These are phyloP conservation scores for Petrea volubilis DNA, from an alignment of 257 asterid species.

Conservation along the genomic window DNA sequence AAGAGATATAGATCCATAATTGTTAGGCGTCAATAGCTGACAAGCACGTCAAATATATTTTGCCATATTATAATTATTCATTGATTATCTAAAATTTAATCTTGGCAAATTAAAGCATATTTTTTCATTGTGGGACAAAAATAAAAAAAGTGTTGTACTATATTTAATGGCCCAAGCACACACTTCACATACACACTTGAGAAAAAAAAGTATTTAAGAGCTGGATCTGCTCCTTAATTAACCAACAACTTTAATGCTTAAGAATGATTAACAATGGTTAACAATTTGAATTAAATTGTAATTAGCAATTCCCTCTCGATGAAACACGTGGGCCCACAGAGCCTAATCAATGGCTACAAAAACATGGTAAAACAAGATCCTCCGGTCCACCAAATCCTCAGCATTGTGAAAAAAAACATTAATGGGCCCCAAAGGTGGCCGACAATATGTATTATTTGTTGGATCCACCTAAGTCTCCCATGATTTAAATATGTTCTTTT, in stretches of 20 bases:
- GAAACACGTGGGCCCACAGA: slow-evolving; percentile 28
- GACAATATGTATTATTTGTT: slow-evolving; percentile 19
- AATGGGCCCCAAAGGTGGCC: slow-evolving; percentile 21
- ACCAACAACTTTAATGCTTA: slow-evolving; percentile 22
- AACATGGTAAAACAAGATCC: slow-evolving; percentile 34
- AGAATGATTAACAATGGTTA: slow-evolving; percentile 18
- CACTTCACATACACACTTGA: too few species aligned
- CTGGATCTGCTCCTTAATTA: slow-evolving; percentile 22
- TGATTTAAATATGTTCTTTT: background rate
- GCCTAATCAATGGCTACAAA: slow-evolving; percentile 24
- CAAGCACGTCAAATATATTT: too few species aligned
- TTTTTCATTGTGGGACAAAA: too few species aligned
- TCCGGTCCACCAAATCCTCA: slow-evolving; percentile 39
- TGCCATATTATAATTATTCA: too few species aligned
- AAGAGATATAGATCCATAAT: too few species aligned
- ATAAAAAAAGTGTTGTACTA: too few species aligned
- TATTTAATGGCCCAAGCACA: too few species aligned
- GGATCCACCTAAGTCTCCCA: slow-evolving; percentile 8
- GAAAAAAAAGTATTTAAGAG: background rate
- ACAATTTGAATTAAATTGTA: background rate
- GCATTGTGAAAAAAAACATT: slow-evolving; percentile 15
- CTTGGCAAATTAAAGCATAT: too few species aligned
- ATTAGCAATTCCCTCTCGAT: background rate
- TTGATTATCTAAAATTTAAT: too few species aligned
- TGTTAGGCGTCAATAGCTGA: too few species aligned